Percentiles rank a stretch among this genome's conserved stretches.
These are phyloP conservation scores for Knufia fluminis DNA, from an alignment of 2,329 filamentous ascomycete species.

Conservation along the genomic window DNA sequence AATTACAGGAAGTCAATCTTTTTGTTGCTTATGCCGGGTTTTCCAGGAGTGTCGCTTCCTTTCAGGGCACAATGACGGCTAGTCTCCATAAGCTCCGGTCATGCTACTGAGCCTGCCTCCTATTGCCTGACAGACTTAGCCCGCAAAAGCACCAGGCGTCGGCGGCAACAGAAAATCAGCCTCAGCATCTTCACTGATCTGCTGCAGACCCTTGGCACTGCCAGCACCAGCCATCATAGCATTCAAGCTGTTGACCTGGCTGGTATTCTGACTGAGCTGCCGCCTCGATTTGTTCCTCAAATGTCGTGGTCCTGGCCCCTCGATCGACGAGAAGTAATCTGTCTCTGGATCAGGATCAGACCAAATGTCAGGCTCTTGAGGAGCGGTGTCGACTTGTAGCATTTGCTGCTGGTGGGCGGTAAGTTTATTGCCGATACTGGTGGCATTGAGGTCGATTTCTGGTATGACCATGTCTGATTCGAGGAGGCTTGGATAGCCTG, in stretches of 20 bases:
- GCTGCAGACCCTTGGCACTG: conserved; percentile 1
- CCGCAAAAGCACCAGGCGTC: conserved; percentile 5
- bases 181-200: conserved; percentile 5
- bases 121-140: no score
- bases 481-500: conserved; percentile 2
- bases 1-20: no score
- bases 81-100: no score
- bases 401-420: neutral
- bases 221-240: neutral
- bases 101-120: no score
- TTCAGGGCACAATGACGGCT: no score
- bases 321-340: conserved; percentile 8
- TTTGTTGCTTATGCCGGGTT: no score
- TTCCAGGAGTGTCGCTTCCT: no score
- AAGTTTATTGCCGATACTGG: neutral
- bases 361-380: conserved; percentile 9
- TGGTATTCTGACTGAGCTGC: conserved; percentile 6
- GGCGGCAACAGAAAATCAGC: conserved; percentile 2
- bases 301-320: conserved; percentile 1
- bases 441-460: conserved; percentile 6
- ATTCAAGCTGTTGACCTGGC: neutral
- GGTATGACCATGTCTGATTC: conserved; percentile 8
- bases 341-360: conserved; percentile 5
- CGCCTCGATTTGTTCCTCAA: conserved; percentile 5
- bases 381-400: conserved; percentile 7